Conservation (phyloP, 2,329 filamentous ascomycete species). For the Stagonosporopsis cucurbitacearum region DNA sequence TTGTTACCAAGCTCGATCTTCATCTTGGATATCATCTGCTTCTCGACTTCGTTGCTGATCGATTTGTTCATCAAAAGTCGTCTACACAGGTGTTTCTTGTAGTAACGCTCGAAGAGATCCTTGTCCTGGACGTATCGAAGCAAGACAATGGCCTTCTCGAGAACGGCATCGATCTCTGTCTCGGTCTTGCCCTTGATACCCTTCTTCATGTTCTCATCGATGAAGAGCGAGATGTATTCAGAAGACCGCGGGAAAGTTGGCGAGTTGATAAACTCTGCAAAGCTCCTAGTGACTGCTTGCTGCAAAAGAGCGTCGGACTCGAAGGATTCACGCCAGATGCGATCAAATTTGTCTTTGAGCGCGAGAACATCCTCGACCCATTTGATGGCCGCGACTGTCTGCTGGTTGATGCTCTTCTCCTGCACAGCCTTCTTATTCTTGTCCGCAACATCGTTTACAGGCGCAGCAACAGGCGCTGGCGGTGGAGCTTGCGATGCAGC, state of each 20-base stretch:
- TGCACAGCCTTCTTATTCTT: constrained; percentile 53
- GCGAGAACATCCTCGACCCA: constrained; percentile 92
- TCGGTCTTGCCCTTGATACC: constrained; percentile 94
- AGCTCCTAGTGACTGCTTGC: constrained; percentile 82
- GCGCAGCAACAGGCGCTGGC: constrained; percentile 38
- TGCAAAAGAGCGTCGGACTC: constrained; percentile 77
- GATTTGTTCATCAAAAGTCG: constrained; percentile 88
- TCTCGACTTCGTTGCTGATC: constrained; percentile 89
- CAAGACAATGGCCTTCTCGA: constrained; percentile 89
- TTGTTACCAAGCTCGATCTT: constrained; percentile 95
- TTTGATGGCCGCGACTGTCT: constrained; percentile 85
- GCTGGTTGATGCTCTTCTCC: constrained; percentile 69
- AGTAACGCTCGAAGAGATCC: constrained; percentile 95
- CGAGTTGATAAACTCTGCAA: constrained; percentile 89
- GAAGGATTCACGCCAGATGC: constrained; percentile 76
- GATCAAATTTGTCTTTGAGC: constrained; percentile 90
- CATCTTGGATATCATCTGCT: constrained; percentile 95
- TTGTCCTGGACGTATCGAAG: constrained; percentile 89
- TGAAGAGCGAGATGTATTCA: constrained; percentile 94
- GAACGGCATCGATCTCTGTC: constrained; percentile 77
- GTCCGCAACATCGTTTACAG: constrained; percentile 57
- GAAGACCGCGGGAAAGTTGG: constrained; percentile 74
- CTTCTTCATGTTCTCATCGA: constrained; percentile 94
- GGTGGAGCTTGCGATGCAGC: constrained; percentile 63
- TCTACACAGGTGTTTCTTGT: constrained; percentile 94